Base-by-base conservation (phyloP, 345 rosid species). In the Aurinia saxatilis region DNA sequence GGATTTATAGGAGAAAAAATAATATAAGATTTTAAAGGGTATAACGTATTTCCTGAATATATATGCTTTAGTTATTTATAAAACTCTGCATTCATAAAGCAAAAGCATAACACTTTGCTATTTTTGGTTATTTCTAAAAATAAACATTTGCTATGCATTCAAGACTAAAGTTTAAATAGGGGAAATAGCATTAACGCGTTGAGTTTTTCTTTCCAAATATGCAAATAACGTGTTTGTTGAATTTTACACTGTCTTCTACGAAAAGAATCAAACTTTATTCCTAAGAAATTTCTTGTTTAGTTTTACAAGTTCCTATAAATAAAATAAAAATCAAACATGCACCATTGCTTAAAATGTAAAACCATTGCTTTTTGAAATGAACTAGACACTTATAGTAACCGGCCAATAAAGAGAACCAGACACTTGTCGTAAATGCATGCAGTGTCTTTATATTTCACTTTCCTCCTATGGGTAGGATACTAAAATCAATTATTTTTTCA, bases 371-470 rank as follows among this genome's bases (percentile, higher is more conserved):
- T 30, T 34, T 34, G 14, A 3, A 13, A 6, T 33, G 10, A 10
- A 41, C 49, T 5, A 52, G 15, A 21, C 37, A 53, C 52, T 54
- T 54, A 10, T 44, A 33, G 46, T 54, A 65, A 54, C 62, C 19
- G 15, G 18, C 30, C 31, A 39, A 11, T 13, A 36, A 66, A 21
- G 49, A 54, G 47, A 54, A 54, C 13, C 39, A 55, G 16, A 36
- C 62, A 54, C 14, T 65, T 54, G 54, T 54, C 54, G 19, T 15
- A 42, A 1, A 14, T 19, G 21, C 9, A 33, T 64, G 50, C 50
- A 30, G 19, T 51, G n/a, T 12, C 10, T 50, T 52, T 52, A 27
- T 10, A 31, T 33, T 17, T 18, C 19, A 19, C 45, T 35, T 4
- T 21, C 25, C 25, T 21, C 25, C 25, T 4, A 21, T 21, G 2